phyloP scores from a whole-genome alignment of 2,329 filamentous ascomycete genomes.

The Colletotrichum trifolii region DNA sequence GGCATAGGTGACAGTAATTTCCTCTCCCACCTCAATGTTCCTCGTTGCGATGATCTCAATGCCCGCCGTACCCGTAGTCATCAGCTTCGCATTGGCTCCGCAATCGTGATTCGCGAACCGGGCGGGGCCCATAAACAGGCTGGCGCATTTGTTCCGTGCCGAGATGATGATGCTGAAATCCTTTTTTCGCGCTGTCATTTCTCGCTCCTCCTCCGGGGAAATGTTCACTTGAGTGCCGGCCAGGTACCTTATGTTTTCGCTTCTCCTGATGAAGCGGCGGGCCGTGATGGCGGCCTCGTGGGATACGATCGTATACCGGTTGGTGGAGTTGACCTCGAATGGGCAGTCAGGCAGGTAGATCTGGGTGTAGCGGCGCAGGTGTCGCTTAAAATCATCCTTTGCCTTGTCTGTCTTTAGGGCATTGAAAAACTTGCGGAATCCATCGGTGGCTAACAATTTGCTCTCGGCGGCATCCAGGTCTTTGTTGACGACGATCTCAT shows the following conservation, averaged over 20 bases:
- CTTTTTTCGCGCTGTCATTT: conserved; percentile 82
- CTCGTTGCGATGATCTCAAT: conserved; percentile 90
- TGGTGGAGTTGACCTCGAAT: conserved; percentile 91
- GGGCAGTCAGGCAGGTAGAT: conserved; percentile 95
- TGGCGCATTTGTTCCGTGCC: conserved; percentile 88
- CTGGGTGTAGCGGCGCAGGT: conserved; percentile 89
- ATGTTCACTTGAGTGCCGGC: conserved; percentile 92
- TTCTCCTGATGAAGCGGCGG: conserved; percentile 79
- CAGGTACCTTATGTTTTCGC: conserved; percentile 90
- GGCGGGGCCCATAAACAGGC: conserved; percentile 92
- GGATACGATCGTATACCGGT: conserved; percentile 91
- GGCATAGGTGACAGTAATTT: conserved; percentile 96
- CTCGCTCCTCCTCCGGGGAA: conserved; percentile 88
- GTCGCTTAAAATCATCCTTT: conserved; percentile 83
- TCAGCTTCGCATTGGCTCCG: conserved; percentile 87
- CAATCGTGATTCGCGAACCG: conserved; percentile 99
- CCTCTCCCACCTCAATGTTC: conserved; percentile 87
- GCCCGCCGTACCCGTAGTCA: conserved; percentile 84
- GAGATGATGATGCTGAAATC: conserved; percentile 98
- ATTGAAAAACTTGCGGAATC: conserved; percentile 77
- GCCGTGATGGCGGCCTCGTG: conserved; percentile 92
- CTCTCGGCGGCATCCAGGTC: conserved; percentile 77
- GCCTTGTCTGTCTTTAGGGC: conserved; percentile 79
- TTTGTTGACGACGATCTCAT: conserved; percentile 78
- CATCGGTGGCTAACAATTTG: conserved; percentile 77